Conservation (phyloP, 2,329 filamentous ascomycete genomes). For the Ophiostoma ulmi region DNA sequence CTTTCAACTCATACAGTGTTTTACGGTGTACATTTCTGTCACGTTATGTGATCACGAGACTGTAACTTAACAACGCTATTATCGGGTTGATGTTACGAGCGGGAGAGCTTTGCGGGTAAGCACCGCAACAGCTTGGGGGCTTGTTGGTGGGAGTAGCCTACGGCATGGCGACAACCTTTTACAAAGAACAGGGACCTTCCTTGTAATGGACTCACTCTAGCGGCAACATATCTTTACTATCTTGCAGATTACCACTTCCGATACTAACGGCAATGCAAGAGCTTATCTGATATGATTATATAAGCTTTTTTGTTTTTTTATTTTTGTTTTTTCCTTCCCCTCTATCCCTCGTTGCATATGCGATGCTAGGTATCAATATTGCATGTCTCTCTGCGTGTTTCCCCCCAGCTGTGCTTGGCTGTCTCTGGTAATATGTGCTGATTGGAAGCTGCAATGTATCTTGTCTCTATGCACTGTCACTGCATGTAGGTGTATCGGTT, state of each 20-base stretch:
- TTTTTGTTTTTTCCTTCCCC: too few relatives aligned
- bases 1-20: neutral
- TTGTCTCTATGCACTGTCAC: neutral
- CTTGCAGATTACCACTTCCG: too few relatives aligned
- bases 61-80: neutral
- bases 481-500: neutral
- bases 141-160: constrained; percentile 9
- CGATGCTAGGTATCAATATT: neutral
- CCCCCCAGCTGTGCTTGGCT: neutral
- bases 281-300: neutral
- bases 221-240: neutral
- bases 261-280: too few relatives aligned
- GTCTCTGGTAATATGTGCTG: neutral
- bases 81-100: too few relatives aligned
- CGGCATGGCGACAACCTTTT: neutral
- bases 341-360: neutral
- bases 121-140: neutral
- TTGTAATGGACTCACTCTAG: neutral
- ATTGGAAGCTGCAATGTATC: neutral
- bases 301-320: neutral
- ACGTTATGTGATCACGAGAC: neutral
- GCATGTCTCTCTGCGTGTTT: neutral
- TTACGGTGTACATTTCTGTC: neutral
- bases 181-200: neutral
- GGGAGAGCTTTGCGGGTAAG: neutral